Evolutionary conservation across 768 basidiomycete genomes (phyloP), one percentile per base, ranked within the genome.

Genomic region (Trametes meyenii): DNA sequence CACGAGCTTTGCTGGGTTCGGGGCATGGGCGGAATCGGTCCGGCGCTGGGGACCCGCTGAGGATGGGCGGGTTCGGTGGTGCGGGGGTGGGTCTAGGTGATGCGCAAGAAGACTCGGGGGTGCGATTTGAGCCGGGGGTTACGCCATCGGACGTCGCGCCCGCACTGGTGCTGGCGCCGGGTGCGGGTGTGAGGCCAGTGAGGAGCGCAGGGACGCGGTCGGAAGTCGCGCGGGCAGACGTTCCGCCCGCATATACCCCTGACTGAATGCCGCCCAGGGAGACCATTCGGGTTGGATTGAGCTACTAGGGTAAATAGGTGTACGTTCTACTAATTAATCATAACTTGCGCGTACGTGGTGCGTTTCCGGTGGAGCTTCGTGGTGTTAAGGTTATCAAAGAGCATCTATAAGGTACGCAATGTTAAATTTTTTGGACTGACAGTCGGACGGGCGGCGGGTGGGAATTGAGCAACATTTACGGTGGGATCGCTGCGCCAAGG

Each of bases 71-170:
- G 3, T 3, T 33, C 4, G 8, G 29, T 3, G 29, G 4, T 8
- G 29, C 29, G 40, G 49, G 42, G 10, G 17, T 16, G 12, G 49
- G 40, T 26, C 11, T 23, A 35, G 35, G 16, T 24, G 35, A 35
- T 21, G 58, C 50, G n/a, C 58, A 51, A 21, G 50, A 17, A 33
- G 58, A 59, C 50, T 59, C 58, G 33, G 58, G 58, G 19, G n/a
- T 51, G 50, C 50, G 58, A 21, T 59, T 59, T 19, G 23, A 59
- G 43, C 40, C 58, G 12, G 58, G 58, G 40, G 17, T 52, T 8
- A 59, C 58, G n/a, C 58, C 58, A 40, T 59, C 58, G 21, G 42
- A 43, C 50, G 58, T 59, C 5, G 58, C 58, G 42, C 58, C 58
- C 13, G 58, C 58, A 29, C 58, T 50, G 5, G 42, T 52, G 21